phyloP scores from a whole-genome alignment of 192 early-diverging fungal genomes.

The Nowakowskiella sp. region DNA sequence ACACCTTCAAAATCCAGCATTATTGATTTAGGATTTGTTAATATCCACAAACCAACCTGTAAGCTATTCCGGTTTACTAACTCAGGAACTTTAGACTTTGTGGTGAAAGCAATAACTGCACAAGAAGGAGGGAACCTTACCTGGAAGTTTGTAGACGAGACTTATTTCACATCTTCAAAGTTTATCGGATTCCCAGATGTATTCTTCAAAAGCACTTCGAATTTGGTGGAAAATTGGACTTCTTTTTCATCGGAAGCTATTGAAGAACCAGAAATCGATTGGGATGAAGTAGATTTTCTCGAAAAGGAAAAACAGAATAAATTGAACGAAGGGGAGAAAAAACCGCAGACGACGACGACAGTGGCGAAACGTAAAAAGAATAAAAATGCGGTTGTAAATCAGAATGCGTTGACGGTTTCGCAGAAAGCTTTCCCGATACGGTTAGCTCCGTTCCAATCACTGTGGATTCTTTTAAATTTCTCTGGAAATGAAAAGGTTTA shows the following conservation, averaged over 20 bases:
- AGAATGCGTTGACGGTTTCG: neutral
- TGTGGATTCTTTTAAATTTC: constrained; percentile 19
- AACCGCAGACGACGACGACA: neutral
- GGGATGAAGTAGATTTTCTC: constrained; percentile 43
- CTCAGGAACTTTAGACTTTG: constrained; percentile 37
- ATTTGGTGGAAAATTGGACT: no score
- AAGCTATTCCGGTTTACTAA: constrained; percentile 31
- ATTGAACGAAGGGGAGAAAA: neutral
- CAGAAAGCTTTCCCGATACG: constrained; percentile 34
- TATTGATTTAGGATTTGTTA: constrained; percentile 41
- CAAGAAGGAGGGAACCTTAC: constrained; percentile 24
- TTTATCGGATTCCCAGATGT: no score
- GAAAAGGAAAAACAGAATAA: constrained; percentile 13
- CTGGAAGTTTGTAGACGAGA: constrained; percentile 41
- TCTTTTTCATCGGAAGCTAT: no score
- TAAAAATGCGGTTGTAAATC: constrained; percentile 20
- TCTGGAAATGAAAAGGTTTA: constrained; percentile 34
- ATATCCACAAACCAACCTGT: constrained; percentile 17
- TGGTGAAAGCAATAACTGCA: constrained; percentile 29
- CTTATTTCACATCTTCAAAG: no score
- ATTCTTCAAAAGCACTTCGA: no score
- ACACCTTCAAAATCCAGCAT: constrained; percentile 2
- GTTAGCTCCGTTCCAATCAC: constrained; percentile 25
- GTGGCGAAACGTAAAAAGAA: constrained; percentile 7
- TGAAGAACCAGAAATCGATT: constrained; percentile 35